Base-by-base conservation (phyloP, 2,329 filamentous ascomycete genomes). In the Nigrospora sphaerica region DNA sequence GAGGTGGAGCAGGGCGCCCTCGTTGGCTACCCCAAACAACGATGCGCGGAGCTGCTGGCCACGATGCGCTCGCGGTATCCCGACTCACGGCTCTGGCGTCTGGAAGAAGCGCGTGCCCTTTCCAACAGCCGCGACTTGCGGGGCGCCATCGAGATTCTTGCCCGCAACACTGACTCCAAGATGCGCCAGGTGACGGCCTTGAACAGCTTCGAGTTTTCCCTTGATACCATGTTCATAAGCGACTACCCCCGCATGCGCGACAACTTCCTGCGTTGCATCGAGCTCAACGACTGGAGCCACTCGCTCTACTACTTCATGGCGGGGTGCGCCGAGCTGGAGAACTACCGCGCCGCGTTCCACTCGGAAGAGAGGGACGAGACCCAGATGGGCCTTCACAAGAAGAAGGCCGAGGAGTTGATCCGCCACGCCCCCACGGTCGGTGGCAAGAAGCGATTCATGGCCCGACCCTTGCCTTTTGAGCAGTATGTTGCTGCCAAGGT, bases 131-230 rank as follows among this genome's bases (percentile, higher is more conserved):
- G 79, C 34, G 69, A 85, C 40, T 70, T 96, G 0, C 71, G 80
- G 31, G 75, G 77, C 32, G 85, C 90, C 1, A 71, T 95, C 35
- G 70, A 76, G 2, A 71, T 90, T 23, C 72, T 95, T 14, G 71
- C 68, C 9, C 69, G 70, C 0, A 78, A 79, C 28, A 70, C 73
- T 32, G 72, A 80, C 54, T 85, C 83, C 44, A 83, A 85, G 48
- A 86, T 97, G 72, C 90, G 89, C 62, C 93, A 97, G 68, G 83
- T 97, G 33, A 81, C 88, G 41, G 90, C 88, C 0, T 73, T 97
- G 48, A 85, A 86, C 58, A 81, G 83, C 59, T 98, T 97, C 60
- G 92, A 97, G 66, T 80, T 86, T 55, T 84, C 84, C 39, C 67
- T 97, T 52, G 80, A 86, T 57, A 76, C 80, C 50, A 86, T 96